These are phyloP conservation scores for Gastrodia elata DNA, from an alignment of 106 monocot species.

Conservation along the genomic window DNA sequence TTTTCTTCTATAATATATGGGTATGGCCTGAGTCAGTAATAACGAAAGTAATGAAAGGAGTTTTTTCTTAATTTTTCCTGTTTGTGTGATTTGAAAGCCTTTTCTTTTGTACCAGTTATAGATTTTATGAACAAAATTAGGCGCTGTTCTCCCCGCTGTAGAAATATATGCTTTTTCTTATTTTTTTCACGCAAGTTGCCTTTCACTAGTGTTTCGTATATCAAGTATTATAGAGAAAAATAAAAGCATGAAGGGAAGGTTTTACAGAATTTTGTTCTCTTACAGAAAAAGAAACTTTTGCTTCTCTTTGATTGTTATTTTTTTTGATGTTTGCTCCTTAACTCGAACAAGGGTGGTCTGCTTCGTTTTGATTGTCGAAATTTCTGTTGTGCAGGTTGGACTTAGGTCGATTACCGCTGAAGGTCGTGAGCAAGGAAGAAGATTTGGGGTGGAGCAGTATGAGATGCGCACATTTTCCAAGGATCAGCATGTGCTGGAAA, in stretches of 20 bases:
- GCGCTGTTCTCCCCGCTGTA: not conserved
- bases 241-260: not conserved
- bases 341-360: no score
- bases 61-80: not conserved
- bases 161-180: not conserved
- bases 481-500: constrained; percentile 74
- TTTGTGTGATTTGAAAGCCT: no score
- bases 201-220: not conserved
- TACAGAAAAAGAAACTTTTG: not conserved
- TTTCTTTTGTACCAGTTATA: not conserved
- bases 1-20: no score
- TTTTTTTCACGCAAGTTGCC: not conserved
- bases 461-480: constrained; percentile 96
- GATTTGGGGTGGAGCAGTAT: constrained; percentile 97
- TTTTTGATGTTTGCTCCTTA: no score
- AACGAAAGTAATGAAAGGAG: no score
- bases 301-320: no score
- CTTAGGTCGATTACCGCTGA: constrained; percentile 88
- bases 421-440: constrained; percentile 94
- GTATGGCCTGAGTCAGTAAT: no score
- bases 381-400: constrained; percentile 52
- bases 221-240: not conserved
- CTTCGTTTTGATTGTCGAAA: not conserved
- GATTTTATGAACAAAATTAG: not conserved
- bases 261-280: not conserved